Evolutionary conservation across 768 basidiomycete genomes (phyloP), one percentile per base, ranked within the genome.

Genomic region (Boletus edulis): DNA sequence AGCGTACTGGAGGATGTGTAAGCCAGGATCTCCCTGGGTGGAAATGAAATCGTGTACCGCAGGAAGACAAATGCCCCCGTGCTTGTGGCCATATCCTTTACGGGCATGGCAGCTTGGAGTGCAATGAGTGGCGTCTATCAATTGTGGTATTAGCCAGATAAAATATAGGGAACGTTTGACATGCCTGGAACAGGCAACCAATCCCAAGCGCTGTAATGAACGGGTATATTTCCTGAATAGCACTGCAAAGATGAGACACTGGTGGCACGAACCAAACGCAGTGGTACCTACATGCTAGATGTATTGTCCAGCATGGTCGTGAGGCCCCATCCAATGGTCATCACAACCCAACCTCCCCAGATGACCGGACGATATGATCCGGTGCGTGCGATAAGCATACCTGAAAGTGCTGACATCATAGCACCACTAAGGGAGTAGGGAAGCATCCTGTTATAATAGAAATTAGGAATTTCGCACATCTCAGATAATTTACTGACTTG

Each of bases 41-140:
- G 5, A 50, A 27, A 17, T 29, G 14, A 18, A 44, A 38, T 15
- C 38, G 43, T 50, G 32, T 47, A 72, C 68, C 69, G 66, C 22
- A 76, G 31, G 17, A 79, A 64, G 0, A 66, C 55, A 37, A 73
- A 66, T 17, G 75, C 67, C 1, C 71, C 69, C 3, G 79, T 77
- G 31, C 66, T 70, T 1, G 75, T 75, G 5, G 76, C 75, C 73
- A 76, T 77, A 54, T 77, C 75, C 20, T 66, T 68, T 13, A 72
- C n/a, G 22, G 78, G 79, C 77, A 79, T 80, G 17, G 76, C 70
- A 18, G 74, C 72, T 49, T 80, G 78, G 10, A 79, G 43, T 22
- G 61, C 73, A 40, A 75, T 65, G 17, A 75, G 62, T 5, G 74
- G 75, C 6, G 49, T 42, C 67, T 68, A 37, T 27, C 14, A 10